Evolutionary conservation across 2,329 filamentous ascomycete genomes (phyloP), one percentile per base, ranked within the genome.

Genomic region (Hypoxylon sp.): DNA sequence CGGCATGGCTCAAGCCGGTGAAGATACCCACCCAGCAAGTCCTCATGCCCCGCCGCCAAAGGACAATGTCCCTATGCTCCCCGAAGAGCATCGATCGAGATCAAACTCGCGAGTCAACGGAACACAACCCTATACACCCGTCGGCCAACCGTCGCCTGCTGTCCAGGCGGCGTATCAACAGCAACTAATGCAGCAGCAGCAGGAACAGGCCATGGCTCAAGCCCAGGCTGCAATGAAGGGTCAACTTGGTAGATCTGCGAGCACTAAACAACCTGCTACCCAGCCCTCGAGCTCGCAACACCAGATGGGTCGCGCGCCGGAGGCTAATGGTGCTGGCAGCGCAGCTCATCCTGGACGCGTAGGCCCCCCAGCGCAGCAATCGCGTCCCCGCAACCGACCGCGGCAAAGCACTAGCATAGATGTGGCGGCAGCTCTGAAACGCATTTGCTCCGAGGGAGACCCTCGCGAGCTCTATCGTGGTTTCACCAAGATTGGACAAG

Each of bases 401-500:
- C 89, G 94, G 48, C 92, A 94, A 76, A 96, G 91, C 77, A 92
- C 88, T 70, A 89, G 87, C 47, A 85, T 93, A 60, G 95, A 99
- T 75, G 92, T 99, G 59, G 86, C 96, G 39, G 87, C 89, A 19
- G 90, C 92, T 16, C 85, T 99, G 56, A 93, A 94, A 78, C 88
- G 92, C 30, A 98, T 99, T 69, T 98, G 96, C 78, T 94, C 90
- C 21, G 89, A 93, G 56, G 93, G 92, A 50, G 95, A 99, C 76
- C 96, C 96, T 2, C 92, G 93, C 25, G 90, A 92, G 58, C 90
- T 95, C 69, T 99, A 97, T 80, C 88, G 90, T 61, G 90, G 91
- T 61, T 88, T 98, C 72, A 94, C 89, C 76, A 98, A 98, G 82
- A 98, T 99, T 77, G 96, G 96, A 0, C 96, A 99, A 80, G 96